Evolutionary conservation across 139 green algal genomes (phyloP).

Genomic region (Nannochloris sp.): DNA sequence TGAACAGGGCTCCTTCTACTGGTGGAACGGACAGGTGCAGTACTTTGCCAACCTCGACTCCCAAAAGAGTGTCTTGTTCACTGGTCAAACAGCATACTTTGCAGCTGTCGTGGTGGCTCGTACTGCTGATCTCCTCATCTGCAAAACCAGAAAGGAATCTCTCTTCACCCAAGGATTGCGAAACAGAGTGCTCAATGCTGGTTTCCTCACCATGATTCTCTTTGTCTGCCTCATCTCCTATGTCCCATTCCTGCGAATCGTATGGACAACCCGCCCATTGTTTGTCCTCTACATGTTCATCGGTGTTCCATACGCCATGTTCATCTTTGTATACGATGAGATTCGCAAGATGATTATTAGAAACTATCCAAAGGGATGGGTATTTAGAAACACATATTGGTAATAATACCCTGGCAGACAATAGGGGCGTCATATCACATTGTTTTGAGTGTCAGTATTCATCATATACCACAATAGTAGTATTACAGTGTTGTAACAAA

Average conservation of each 20-base stretch:
- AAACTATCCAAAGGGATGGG: slow-evolving; percentile 36
- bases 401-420: slow-evolving; percentile 9
- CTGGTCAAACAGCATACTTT: slow-evolving; percentile 71
- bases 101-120: slow-evolving; percentile 46
- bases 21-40: slow-evolving; percentile 46
- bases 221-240: slow-evolving; percentile 51
- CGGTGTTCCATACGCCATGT: slow-evolving; percentile 48
- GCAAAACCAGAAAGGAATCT: slow-evolving; percentile 69
- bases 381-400: slow-evolving; percentile 48
- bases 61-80: slow-evolving; percentile 43
- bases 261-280: slow-evolving; percentile 56
- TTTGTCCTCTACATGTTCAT: slow-evolving; percentile 54
- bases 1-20: slow-evolving; percentile 37
- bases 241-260: slow-evolving; percentile 43
- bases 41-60: slow-evolving; percentile 47
- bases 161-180: slow-evolving; percentile 45
- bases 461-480: too few relatives aligned
- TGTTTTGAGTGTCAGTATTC: background rate
- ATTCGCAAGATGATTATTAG: slow-evolving; percentile 54
- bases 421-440: slow-evolving; percentile 9
- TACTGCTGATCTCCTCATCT: slow-evolving; percentile 59
- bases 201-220: slow-evolving; percentile 47
- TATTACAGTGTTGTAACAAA: too few relatives aligned
- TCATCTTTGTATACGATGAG: slow-evolving; percentile 68
- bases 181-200: slow-evolving; percentile 59